These are phyloP conservation scores for Physcomitrellopsis africana DNA, from an alignment of 225 moss, liverwort and hornwort genomes.

Conservation along the genomic window DNA sequence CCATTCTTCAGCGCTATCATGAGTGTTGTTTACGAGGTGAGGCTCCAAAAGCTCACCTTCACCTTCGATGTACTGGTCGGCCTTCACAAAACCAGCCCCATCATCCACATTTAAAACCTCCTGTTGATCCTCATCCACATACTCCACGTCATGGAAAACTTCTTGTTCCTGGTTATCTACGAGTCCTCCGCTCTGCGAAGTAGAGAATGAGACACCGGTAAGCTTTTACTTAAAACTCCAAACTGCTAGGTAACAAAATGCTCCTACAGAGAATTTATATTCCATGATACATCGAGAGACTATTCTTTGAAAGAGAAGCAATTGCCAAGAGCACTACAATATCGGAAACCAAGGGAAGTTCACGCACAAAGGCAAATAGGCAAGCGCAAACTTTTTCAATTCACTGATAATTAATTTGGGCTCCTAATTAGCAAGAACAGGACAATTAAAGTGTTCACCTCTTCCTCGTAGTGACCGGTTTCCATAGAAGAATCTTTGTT, in stretches of 20 bases:
- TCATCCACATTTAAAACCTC: constrained; percentile 48
- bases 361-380: background rate
- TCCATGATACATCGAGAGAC: background rate
- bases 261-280: background rate
- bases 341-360: constrained; percentile 3
- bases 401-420: background rate
- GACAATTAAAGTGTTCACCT: constrained; percentile 33
- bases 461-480: constrained; percentile 62
- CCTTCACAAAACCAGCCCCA: constrained; percentile 47
- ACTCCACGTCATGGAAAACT: constrained; percentile 59
- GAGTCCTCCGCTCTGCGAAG: constrained; percentile 57
- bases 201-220: constrained; percentile 9
- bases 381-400: background rate
- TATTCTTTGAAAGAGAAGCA: background rate
- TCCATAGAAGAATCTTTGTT: constrained; percentile 51
- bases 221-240: background rate
- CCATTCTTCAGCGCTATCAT: constrained; percentile 66
- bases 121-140: constrained; percentile 51
- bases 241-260: background rate
- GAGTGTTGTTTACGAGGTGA: constrained; percentile 51
- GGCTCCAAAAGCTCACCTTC: constrained; percentile 72
- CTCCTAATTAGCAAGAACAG: background rate
- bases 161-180: constrained; percentile 41
- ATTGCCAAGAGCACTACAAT: background rate
- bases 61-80: constrained; percentile 67